These are phyloP conservation scores for Fraxinus latifolia DNA, from an alignment of 305 asterid genomes.

Conservation along the genomic window DNA sequence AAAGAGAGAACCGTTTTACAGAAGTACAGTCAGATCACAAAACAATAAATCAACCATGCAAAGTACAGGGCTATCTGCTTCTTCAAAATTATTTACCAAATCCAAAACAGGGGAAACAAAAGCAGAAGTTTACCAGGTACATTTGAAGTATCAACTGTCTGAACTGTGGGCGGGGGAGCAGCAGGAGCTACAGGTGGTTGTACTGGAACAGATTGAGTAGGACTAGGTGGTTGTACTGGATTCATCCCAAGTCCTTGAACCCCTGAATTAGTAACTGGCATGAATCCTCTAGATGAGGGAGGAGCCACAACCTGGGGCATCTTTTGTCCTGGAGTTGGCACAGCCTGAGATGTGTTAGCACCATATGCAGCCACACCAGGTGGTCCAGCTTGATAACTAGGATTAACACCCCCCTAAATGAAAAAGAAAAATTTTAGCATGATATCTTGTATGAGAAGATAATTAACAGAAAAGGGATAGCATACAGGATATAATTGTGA, in stretches of 20 bases:
- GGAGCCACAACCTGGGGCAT: constrained; percentile 68
- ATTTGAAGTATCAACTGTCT: constrained; percentile 91
- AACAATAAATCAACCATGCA: not conserved
- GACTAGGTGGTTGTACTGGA: constrained; percentile 74
- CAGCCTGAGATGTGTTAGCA: constrained; percentile 48
- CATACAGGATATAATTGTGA: constrained; percentile 93
- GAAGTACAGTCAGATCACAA: not conserved
- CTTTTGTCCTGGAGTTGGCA: constrained; percentile 56
- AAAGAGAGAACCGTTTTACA: not conserved
- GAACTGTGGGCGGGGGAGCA: constrained; percentile 94
- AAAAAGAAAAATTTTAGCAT: constrained; percentile 27
- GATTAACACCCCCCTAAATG: constrained; percentile 57
- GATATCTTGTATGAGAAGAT: not conserved
- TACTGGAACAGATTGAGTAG: constrained; percentile 57
- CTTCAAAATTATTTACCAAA: not conserved
- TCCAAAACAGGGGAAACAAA: constrained; percentile 15
- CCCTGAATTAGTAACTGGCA: constrained; percentile 58
- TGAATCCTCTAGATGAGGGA: constrained; percentile 63
- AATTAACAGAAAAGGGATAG: not conserved
- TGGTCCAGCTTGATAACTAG: constrained; percentile 64
- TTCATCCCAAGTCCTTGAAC: constrained; percentile 72
- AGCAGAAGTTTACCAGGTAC: constrained; percentile 69
- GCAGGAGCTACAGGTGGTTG: constrained; percentile 71
- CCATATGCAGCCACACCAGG: constrained; percentile 56
- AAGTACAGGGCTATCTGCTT: not conserved